Base-by-base conservation (phyloP, 2,329 filamentous ascomycete genomes). In the Hortaea sp. region DNA sequence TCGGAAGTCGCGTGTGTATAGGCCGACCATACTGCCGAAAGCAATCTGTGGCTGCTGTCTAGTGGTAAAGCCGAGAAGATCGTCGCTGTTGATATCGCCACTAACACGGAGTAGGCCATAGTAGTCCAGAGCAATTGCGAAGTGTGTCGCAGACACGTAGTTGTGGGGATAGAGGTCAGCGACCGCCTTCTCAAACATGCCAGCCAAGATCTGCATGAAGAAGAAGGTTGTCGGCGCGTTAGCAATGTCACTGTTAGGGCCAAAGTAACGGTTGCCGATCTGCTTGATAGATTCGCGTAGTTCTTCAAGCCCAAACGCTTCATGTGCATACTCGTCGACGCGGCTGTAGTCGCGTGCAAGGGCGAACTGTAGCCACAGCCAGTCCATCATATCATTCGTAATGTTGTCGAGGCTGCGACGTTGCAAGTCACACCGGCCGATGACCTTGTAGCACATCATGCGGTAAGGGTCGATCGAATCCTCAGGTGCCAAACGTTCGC, bases 361-460 rank as follows among this genome's bases (percentile, higher is more conserved):
- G 43, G 68, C 73, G 58, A 83, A 82, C 50, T 82, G 79, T 47
- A 83, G 60, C 79, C 79, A 83, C 51, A 81, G 72, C 78, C 78
- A 83, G 55, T 83, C 79, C 55, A 82, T 78, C 57, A 81, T 76
- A 31, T 71, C 74, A 58, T 78, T 76, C 38, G 69, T 75, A 49
- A 82, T 71, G 4, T 69, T 67, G 39, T 80, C 77, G 32, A 83
- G 65, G 49, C 69, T 77, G 45, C 77, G 71, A 39, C 73, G 71
- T 41, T 66, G 70, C 48, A 82, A 68, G 52, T 83, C 79, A 59
- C 79, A 82, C 42, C 79, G 88, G 40, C 94, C 92, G 57, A 98
- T 84, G 51, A 98, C 82, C 74, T 98, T 97, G 75, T 97, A 97
- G 65, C 92, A 95, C 41, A 90, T 89, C 81, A 95, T 89, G 45